Evolutionary conservation across 345 rosid genomes (phyloP).

Genomic region (Linum lewisii): DNA sequence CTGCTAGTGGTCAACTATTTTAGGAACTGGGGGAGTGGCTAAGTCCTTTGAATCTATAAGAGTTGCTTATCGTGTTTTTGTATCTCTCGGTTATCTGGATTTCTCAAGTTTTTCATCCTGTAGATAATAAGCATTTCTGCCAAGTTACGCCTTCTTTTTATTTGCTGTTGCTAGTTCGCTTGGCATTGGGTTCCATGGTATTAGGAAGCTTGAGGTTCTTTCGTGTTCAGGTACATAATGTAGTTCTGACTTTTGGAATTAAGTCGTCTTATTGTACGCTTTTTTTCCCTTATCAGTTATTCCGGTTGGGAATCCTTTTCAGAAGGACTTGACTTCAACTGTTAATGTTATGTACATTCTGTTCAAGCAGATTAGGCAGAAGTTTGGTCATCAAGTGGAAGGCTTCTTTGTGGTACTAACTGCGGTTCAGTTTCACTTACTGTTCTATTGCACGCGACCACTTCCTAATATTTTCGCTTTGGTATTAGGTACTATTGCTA

Average conservation of each 20-base stretch:
- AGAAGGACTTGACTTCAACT: not conserved
- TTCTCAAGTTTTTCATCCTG: too few relatives aligned
- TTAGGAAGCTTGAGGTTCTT: constrained; percentile 66
- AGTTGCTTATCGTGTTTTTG: not conserved
- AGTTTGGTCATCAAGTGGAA: constrained; percentile 89
- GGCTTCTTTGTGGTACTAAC: constrained; percentile 80
- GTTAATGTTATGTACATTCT: constrained; percentile 3
- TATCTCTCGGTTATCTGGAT: not conserved
- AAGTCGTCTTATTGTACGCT: not conserved
- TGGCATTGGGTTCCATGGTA: constrained; percentile 66
- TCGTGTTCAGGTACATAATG: constrained; percentile 63
- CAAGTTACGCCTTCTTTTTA: constrained; percentile 4
- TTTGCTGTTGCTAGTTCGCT: constrained; percentile 49
- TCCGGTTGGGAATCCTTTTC: not conserved
- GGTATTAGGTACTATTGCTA: constrained; percentile 58
- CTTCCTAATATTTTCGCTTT: constrained; percentile 84
- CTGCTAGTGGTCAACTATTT: not conserved
- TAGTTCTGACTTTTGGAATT: constrained; percentile 3
- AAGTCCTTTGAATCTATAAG: too few relatives aligned
- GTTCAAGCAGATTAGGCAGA: constrained; percentile 51
- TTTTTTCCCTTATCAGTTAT: not conserved
- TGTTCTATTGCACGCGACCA: constrained; percentile 88
- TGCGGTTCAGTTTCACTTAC: constrained; percentile 78
- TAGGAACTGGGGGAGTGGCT: not conserved
- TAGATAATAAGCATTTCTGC: not conserved